Evolutionary conservation across 345 rosid genomes (phyloP), one percentile per base, ranked within the genome.

Genomic region (Brassica rapa): DNA sequence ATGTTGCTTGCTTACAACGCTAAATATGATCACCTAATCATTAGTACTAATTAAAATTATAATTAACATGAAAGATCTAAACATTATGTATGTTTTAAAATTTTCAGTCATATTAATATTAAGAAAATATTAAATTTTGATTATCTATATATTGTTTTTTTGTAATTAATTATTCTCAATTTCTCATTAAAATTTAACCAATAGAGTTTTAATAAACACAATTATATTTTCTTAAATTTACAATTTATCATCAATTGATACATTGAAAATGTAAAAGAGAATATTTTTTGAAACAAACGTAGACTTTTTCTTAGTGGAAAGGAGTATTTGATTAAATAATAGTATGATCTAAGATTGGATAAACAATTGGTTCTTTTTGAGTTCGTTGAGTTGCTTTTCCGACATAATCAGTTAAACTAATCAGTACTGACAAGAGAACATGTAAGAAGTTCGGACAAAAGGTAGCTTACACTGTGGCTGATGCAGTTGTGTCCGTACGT

Each of bases 401-500:
- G 64, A 77, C 24, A 53, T 4, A 78, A 66, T 14, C 30, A 41
- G 25, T 21, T n/a, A 49, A 60, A 33, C 8, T 29, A 71, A 57
- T 66, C 73, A 78, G 41, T 14, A 29, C 9, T 30, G 15, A 60
- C 49, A 56, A 56, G 21, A 24, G 8, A 49, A n/a, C 56, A 14
- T 49, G 16, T 14, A 51, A n/a, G 19, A 51, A n/a, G 56, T 51
- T 51, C 8, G 7, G 56, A 51, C 56, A 51, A 39, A 63, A 41
- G 62, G 6, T 19, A 30, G 49, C 94, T 88, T 86, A 94, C 98
- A 37, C 93, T 88, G 9, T 91, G 87, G 78, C 92, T 91, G 60
- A 83, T 76, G 71, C 91, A 86, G 74, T 72, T 79, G 73, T 87
- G 85, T 59, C 86, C 83, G 61, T 83, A 85, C 56, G 56, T 51